Conservation (phyloP, 176 grass and related monocot species). For the Lolium perenne region DNA sequence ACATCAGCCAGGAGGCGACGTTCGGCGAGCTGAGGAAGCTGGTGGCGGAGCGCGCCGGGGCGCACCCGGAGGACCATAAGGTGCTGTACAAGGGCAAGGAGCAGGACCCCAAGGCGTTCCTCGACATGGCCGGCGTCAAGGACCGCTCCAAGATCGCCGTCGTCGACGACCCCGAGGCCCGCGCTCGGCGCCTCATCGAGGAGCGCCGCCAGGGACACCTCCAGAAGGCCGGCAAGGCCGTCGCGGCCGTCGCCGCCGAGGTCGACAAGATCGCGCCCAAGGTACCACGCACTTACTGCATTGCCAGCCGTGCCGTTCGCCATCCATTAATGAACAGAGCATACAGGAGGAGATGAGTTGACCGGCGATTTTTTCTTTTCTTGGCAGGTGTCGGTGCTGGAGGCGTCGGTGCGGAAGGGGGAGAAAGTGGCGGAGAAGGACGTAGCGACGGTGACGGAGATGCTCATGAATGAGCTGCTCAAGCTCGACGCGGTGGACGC, state of each 20-base stretch:
- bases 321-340: not conserved
- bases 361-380: not conserved
- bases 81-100: conserved; percentile 92
- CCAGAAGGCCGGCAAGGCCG: conserved; percentile 72
- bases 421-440: conserved; percentile 77
- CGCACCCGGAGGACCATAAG: conserved; percentile 91
- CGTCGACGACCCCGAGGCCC: conserved; percentile 80
- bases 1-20: conserved; percentile 82
- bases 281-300: conserved; percentile 46
- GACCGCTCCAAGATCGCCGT: conserved; percentile 85
- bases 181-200: conserved; percentile 85
- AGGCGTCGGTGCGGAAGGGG: conserved; percentile 81
- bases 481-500: conserved; percentile 84
- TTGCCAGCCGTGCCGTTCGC: not conserved
- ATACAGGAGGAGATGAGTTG: conserved; percentile 33
- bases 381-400: conserved; percentile 78
- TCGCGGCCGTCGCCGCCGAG: conserved; percentile 74
- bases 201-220: conserved; percentile 65
- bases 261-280: conserved; percentile 89
- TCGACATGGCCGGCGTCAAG: conserved; percentile 83
- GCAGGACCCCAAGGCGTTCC: conserved; percentile 80
- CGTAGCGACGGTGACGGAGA: conserved; percentile 77
- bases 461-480: conserved; percentile 93
- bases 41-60: conserved; percentile 63
- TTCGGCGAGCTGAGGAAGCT: conserved; percentile 94